Conservation (phyloP, 1,284 basidiomycete species). For the Marasmius tenuissimus region DNA sequence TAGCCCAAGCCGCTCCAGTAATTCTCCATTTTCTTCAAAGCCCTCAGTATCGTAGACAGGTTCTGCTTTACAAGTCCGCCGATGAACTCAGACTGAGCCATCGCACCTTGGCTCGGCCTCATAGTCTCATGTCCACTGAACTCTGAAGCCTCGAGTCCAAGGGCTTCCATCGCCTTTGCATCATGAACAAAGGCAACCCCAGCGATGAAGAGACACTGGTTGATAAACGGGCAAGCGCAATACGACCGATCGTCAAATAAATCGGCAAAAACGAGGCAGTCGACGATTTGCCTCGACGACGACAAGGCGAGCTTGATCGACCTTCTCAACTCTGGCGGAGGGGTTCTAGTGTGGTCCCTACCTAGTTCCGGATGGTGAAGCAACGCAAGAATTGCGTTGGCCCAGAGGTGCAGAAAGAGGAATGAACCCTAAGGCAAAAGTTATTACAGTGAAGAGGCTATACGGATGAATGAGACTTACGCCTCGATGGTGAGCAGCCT, state of each 20-base stretch:
- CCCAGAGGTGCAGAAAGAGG: conserved; percentile 11
- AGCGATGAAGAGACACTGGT: conserved; percentile 12
- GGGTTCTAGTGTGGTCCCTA: neutral
- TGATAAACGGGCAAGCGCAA: conserved; percentile 7
- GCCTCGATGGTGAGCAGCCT: neutral
- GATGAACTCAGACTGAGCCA: neutral
- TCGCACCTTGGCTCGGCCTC: neutral
- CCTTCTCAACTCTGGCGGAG: conserved; percentile 1
- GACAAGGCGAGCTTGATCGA: conserved; percentile 4
- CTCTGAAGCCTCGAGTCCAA: neutral
- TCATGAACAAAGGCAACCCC: conserved; percentile 8
- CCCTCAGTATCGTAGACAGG: conserved; percentile 3
- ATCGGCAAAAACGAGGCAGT: conserved; percentile 8
- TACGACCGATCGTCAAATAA: conserved; percentile 6
- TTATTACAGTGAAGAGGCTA: neutral
- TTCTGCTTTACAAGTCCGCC: conserved; percentile 6
- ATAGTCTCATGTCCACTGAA: neutral
- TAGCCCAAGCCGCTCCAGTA: conserved; percentile 10
- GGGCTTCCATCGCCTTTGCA: neutral
- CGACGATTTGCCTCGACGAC: conserved; percentile 8
- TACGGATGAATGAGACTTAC: neutral
- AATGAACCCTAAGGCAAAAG: conserved; percentile 1
- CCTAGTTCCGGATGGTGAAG: conserved; percentile 9
- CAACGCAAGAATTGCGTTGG: conserved; percentile 7
- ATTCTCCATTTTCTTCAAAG: conserved; percentile 10